Evolutionary conservation across 2,329 filamentous ascomycete species (phyloP), one percentile per base, ranked within the genome.

Genomic region (Mycosphaerella sp.): DNA sequence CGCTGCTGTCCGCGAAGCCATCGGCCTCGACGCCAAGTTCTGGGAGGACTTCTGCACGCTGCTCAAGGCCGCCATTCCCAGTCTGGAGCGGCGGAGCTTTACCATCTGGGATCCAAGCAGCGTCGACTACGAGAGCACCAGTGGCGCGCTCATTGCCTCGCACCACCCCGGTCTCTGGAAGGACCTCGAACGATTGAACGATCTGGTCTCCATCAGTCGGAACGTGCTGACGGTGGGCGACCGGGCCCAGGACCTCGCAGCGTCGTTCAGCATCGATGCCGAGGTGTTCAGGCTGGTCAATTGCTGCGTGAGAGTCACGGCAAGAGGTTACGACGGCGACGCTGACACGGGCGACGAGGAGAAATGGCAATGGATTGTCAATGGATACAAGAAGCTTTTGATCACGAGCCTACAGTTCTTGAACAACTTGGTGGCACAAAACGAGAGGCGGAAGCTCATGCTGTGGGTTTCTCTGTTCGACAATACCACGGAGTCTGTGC

Each of bases 401-500:
- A 83, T 84, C 49, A 82, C 80, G 2, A 80, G 79, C 55, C 71
- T 85, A n/a, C 81, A 84, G 62, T 83, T 82, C 57, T 67, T 84
- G 49, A 82, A 84, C 67, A 84, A 84, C 57, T 75, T 84, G 43
- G 79, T 82, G 41, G 80, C 81, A 62, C 77, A 81, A 54, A 85
- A 85, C 58, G 81, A 85, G 66, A 75, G 80, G 53, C 72, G 80
- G 35, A 84, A 85, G 61, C 72, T 84, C 59, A 79, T 82, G 59
- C 72, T 85, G 2, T 85, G 81, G 81, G 68, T 84, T 34, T 78
- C 81, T 63, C 70, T 85, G 1, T 85, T 85, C 59, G 81, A 82
- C 45, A 55, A 57, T 30, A 55, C 46, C 18, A 63, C 70, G 6
- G 70, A 73, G 44, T 67, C 59, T 6, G 54, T 55, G 4, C 55